These are phyloP conservation scores for Bipolaris gigantea DNA, from an alignment of 2,329 filamentous ascomycete genomes.

Conservation along the genomic window DNA sequence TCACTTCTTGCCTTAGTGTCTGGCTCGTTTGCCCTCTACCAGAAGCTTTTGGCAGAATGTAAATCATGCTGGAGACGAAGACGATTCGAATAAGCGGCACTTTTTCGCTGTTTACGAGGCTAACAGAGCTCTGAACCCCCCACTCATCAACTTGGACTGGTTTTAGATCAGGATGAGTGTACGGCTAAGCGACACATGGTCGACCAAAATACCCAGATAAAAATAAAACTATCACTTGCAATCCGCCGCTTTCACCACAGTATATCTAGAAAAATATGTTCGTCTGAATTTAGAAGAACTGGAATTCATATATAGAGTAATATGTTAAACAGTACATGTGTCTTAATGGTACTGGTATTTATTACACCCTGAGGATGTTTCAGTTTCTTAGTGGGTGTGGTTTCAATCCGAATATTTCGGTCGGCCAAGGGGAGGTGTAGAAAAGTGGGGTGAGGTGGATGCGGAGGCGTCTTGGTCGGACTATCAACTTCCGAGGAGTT, in stretches of 20 bases:
- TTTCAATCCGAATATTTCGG: too few relatives aligned
- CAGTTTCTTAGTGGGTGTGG: too few relatives aligned
- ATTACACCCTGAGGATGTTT: too few relatives aligned
- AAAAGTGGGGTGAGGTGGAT: slow-evolving; percentile 4
- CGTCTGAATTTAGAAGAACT: too few relatives aligned
- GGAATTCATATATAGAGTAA: too few relatives aligned
- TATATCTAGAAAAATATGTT: too few relatives aligned
- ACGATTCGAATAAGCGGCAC: slow-evolving; percentile 12
- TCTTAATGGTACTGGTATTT: too few relatives aligned
- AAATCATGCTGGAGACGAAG: slow-evolving; percentile 7
- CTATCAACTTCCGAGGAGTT: neutral
- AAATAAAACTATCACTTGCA: too few relatives aligned
- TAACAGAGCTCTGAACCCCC: slow-evolving; percentile 5
- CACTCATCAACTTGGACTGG: slow-evolving; percentile 13
- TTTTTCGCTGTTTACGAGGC: slow-evolving; percentile 11
- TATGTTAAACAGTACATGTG: too few relatives aligned
- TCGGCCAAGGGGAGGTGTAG: neutral
- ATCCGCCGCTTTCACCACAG: too few relatives aligned
- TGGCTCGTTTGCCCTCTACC: slow-evolving; percentile 8
- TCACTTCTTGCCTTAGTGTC: slow-evolving; percentile 12
- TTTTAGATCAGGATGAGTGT: slow-evolving; percentile 10
- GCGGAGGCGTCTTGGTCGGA: slow-evolving; percentile 1
- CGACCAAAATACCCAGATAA: too few relatives aligned
- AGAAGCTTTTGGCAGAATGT: slow-evolving; percentile 9
- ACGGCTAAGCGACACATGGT: slow-evolving; percentile 14